Percentiles rank a stretch among this genome's conserved stretches.
Conservation (phyloP, 805 yeast genomes). For the Monosporozyma servazzii region DNA sequence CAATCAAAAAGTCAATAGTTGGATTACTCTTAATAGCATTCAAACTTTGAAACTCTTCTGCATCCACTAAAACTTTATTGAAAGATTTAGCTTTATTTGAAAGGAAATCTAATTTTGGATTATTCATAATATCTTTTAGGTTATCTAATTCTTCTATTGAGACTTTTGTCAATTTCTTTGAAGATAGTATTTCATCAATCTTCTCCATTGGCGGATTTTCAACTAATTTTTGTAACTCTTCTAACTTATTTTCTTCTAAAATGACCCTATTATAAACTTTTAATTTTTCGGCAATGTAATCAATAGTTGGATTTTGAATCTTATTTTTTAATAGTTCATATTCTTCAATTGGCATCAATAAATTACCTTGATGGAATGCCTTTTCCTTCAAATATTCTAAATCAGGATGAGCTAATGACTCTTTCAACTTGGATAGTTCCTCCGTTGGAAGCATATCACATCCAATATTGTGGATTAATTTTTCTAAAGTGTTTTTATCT, state of each 20-base stretch:
- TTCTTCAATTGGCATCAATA: slow-evolving; percentile 1
- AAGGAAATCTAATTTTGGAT: not conserved
- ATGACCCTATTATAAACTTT: not conserved
- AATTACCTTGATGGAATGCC: not conserved
- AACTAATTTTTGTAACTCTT: not conserved
- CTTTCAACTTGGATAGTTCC: slow-evolving; percentile 8
- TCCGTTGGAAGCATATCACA: not conserved
- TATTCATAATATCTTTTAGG: not conserved
- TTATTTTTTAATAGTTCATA: slow-evolving; percentile 6
- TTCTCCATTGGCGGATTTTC: not conserved
- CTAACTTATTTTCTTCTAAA: not conserved
- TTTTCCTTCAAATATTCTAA: not conserved
- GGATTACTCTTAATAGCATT: not conserved
- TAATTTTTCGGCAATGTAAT: slow-evolving; percentile 7
- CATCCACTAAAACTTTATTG: not conserved
- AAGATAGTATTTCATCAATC: not conserved
- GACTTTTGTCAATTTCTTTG: not conserved
- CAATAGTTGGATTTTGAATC: slow-evolving; percentile 8
- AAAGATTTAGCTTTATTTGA: not conserved
- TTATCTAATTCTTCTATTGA: not conserved
- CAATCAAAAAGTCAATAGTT: not conserved
- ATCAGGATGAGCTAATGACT: slow-evolving; percentile 10
- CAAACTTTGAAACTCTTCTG: not conserved
- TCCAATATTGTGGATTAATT: not conserved
- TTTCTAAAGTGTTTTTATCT: not conserved